These are phyloP conservation scores for Lumnitzera littorea DNA, from an alignment of 345 rosid genomes.

Conservation along the genomic window DNA sequence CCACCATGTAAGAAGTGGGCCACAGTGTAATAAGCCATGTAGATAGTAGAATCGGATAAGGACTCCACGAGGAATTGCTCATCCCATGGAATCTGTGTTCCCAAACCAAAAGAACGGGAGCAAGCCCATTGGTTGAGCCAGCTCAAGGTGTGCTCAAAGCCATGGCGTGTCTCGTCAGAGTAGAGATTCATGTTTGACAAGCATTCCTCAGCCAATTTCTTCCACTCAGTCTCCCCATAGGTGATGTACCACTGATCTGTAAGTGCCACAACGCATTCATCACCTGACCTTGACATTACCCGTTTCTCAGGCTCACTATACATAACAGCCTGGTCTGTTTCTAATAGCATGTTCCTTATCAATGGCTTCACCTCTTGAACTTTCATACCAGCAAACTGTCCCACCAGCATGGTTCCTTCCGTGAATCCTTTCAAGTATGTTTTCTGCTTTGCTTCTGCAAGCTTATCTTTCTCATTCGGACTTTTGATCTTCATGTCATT, in stretches of 20 bases:
- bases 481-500: constrained; percentile 71
- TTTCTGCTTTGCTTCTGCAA: constrained; percentile 82
- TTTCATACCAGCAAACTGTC: constrained; percentile 60
- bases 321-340: constrained; percentile 62
- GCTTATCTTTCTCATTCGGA: constrained; percentile 92
- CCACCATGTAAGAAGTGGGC: constrained; percentile 73
- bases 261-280: constrained; percentile 97
- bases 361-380: constrained; percentile 82
- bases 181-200: constrained; percentile 69
- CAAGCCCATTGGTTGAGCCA: constrained; percentile 99
- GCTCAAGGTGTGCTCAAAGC: constrained; percentile 84
- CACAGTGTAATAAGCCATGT: constrained; percentile 90
- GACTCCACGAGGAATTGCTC: constrained; percentile 87
- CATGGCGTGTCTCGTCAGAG: constrained; percentile 76
- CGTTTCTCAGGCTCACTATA: constrained; percentile 95
- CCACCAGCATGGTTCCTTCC: constrained; percentile 75
- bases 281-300: constrained; percentile 93
- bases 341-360: constrained; percentile 57
- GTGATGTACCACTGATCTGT: constrained; percentile 97
- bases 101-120: constrained; percentile 98
- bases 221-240: constrained; percentile 86
- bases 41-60: constrained; percentile 82
- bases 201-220: constrained; percentile 67
- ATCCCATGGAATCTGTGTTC: constrained; percentile 95
- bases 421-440: constrained; percentile 85